Conservation (phyloP, 1,284 basidiomycete genomes). For the Marasmius tenuissimus region DNA sequence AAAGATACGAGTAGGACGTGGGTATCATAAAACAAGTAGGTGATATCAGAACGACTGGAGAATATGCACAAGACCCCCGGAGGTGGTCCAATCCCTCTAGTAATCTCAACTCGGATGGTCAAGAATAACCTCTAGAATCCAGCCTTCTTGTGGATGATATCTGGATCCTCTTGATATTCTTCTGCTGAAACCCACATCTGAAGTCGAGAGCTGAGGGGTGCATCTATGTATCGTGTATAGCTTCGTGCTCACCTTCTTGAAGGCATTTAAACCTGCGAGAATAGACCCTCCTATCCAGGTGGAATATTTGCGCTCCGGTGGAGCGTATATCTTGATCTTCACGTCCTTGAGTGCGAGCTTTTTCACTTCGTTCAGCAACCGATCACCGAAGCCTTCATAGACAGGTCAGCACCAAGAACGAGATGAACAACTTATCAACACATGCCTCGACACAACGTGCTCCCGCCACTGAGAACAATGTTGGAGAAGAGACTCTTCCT, state of each 20-base stretch:
- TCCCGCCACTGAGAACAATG: constrained; percentile 95
- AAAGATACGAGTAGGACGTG: constrained; percentile 4
- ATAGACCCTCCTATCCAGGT: constrained; percentile 99
- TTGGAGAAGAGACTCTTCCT: constrained; percentile 95
- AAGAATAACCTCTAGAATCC: constrained; percentile 52
- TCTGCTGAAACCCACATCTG: constrained; percentile 99
- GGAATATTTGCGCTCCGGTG: constrained; percentile 99
- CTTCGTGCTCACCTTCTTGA: constrained; percentile 81
- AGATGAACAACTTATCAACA: constrained; percentile 6
- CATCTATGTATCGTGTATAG: neutral
- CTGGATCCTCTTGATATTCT: constrained; percentile 99
- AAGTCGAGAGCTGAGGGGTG: neutral
- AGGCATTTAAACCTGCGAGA: constrained; percentile 92
- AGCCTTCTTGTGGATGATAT: constrained; percentile 93
- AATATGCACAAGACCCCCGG: neutral
- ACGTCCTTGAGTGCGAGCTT: constrained; percentile 95
- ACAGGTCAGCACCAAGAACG: constrained; percentile 6
- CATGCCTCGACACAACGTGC: constrained; percentile 89
- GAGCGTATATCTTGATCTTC: constrained; percentile 99
- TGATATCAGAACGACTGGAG: constrained; percentile 16
- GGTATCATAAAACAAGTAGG: constrained; percentile 26
- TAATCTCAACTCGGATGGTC: neutral
- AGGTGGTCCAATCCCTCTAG: constrained; percentile 14
- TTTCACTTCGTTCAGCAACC: constrained; percentile 94
- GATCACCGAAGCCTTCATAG: constrained; percentile 87